These are phyloP conservation scores for Eremothecium sinecaudum DNA, from an alignment of 1,139 yeast genomes.

Conservation along the genomic window DNA sequence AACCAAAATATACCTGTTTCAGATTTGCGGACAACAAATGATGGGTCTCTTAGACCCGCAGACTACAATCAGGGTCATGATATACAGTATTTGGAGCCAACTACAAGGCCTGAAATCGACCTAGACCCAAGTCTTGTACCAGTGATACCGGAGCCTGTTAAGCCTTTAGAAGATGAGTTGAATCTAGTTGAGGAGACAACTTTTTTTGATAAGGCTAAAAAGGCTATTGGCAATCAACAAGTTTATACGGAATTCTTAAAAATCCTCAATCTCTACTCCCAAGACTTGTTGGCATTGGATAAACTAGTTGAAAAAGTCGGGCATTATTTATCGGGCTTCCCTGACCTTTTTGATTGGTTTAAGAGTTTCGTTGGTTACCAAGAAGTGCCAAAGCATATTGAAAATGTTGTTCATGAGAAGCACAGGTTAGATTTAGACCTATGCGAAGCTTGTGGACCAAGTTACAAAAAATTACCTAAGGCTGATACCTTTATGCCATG, in stretches of 20 bases:
- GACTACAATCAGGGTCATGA: conserved; percentile 13
- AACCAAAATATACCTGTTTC: conserved; percentile 33
- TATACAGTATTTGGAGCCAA: conserved; percentile 40
- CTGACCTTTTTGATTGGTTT: conserved; percentile 83
- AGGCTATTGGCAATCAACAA: conserved; percentile 80
- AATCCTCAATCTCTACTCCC: conserved; percentile 75
- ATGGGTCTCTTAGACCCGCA: conserved; percentile 10
- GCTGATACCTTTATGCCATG: conserved; percentile 96
- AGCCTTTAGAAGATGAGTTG: conserved; percentile 53
- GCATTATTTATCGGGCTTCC: conserved; percentile 70
- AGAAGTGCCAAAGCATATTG: conserved; percentile 67
- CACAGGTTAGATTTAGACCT: conserved; percentile 81
- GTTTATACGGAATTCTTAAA: conserved; percentile 86
- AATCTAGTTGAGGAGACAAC: conserved; percentile 73
- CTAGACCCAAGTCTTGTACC: conserved; percentile 68
- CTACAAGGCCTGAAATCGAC: conserved; percentile 42
- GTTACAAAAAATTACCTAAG: conserved; percentile 86
- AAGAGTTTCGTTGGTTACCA: conserved; percentile 85
- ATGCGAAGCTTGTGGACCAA: conserved; percentile 84
- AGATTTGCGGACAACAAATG: conserved; percentile 27
- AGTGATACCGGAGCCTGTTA: conserved; percentile 78
- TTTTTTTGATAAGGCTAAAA: conserved; percentile 88
- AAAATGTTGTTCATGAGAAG: conserved; percentile 78
- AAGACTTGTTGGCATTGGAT: conserved; percentile 76
- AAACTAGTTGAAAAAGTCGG: conserved; percentile 79